phyloP scores from a whole-genome alignment of 495 filamentous ascomycete genomes.

The Lepidopterella palustris region DNA sequence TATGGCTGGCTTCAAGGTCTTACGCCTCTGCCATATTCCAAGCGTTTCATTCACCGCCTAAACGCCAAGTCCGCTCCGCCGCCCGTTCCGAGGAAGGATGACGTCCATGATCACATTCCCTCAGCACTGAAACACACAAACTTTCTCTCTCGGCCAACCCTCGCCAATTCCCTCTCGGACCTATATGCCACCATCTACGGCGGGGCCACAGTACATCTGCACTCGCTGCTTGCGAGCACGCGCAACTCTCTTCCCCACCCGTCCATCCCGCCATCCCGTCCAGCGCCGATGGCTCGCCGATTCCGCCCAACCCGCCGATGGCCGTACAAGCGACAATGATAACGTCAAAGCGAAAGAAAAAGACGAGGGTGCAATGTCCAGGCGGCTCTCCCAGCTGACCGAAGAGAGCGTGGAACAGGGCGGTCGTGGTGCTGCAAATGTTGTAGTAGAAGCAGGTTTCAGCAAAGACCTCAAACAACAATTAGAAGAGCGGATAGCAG shows the following conservation, averaged over 20 bases:
- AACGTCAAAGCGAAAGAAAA: not conserved
- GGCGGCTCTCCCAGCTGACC: conserved; percentile 69
- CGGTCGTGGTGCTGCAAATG: conserved; percentile 61
- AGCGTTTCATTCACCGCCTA: too few relatives aligned
- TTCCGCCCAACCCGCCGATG: not conserved
- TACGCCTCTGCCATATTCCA: too few relatives aligned
- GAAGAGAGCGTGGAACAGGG: conserved; percentile 70
- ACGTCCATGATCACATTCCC: not conserved
- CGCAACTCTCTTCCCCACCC: not conserved
- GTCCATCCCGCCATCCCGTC: not conserved
- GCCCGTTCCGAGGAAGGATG: not conserved
- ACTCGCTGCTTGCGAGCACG: conserved; percentile 32
- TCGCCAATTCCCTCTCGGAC: not conserved
- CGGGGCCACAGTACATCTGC: conserved; percentile 17
- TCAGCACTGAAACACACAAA: not conserved
- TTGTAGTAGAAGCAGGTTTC: conserved; percentile 81
- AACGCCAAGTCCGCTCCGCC: not conserved
- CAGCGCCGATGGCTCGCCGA: not conserved
- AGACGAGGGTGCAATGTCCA: conserved; percentile 57
- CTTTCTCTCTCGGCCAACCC: not conserved
- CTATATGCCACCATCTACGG: conserved; percentile 17
- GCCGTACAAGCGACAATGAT: not conserved
- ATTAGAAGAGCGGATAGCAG: conserved; percentile 67
- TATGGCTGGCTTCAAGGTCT: too few relatives aligned
- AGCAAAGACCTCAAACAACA: conserved; percentile 72